Conservation (phyloP, 1,139 yeast genomes). For the Debaryomyces robertsiae region DNA sequence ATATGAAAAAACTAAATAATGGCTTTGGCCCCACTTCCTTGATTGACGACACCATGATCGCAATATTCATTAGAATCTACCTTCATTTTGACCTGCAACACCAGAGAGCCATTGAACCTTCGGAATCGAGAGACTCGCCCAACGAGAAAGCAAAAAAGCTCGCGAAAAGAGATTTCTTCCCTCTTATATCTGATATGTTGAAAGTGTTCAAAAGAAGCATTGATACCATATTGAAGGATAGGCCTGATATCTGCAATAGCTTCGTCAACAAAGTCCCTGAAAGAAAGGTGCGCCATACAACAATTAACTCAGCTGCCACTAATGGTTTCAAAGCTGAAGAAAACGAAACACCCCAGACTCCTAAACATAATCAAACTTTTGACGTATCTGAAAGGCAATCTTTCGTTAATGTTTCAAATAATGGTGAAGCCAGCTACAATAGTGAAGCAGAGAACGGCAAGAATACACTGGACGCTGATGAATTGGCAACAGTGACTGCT, state of each 20-base stretch:
- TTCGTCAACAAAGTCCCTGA: constrained; percentile 21
- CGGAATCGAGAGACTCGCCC: constrained; percentile 28
- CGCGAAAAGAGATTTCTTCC: constrained; percentile 50
- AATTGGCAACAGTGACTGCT: too few species aligned
- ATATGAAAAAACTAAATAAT: constrained; percentile 70
- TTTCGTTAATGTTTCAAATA: too few species aligned
- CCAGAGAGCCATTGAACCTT: constrained; percentile 2
- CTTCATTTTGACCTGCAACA: constrained; percentile 20
- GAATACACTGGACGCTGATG: too few species aligned
- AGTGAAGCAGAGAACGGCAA: too few species aligned
- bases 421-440: too few species aligned
- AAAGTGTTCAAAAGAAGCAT: constrained; percentile 31
- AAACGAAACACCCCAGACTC: too few species aligned
- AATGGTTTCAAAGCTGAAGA: too few species aligned
- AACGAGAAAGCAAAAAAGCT: constrained; percentile 39
- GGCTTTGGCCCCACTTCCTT: constrained; percentile 83
- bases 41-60: constrained; percentile 73
- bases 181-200: constrained; percentile 41
- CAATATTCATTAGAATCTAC: constrained; percentile 58
- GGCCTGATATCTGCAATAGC: constrained; percentile 36
- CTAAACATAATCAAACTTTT: too few species aligned
- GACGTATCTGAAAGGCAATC: too few species aligned
- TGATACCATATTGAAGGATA: constrained; percentile 33
- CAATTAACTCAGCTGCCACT: too few species aligned
- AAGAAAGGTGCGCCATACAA: neutral